Percentiles rank a stretch among this genome's conserved stretches.
These are phyloP conservation scores for Didymella exigua DNA, from an alignment of 2,329 filamentous ascomycete species.

Conservation along the genomic window DNA sequence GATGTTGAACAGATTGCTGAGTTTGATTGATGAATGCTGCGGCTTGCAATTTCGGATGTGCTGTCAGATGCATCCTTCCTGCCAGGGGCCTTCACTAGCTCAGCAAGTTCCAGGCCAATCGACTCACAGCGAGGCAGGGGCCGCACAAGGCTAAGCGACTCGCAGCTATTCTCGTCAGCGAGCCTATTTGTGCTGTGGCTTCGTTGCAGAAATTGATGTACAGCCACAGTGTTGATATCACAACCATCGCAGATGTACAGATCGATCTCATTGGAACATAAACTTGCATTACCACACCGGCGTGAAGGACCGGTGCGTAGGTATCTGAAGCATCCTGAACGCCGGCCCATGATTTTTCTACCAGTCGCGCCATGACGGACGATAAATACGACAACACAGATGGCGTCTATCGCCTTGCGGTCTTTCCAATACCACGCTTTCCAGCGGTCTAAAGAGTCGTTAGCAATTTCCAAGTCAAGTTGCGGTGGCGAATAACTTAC, in stretches of 20 bases:
- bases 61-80: conserved; percentile 6
- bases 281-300: conserved; percentile 30
- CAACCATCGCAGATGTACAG: not conserved
- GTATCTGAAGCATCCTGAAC: conserved; percentile 43
- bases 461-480: conserved; percentile 16
- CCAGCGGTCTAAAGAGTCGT: conserved; percentile 69
- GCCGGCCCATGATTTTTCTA: conserved; percentile 37
- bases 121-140: not conserved
- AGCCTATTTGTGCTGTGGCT: not conserved
- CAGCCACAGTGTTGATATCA: not conserved
- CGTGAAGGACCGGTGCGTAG: conserved; percentile 26
- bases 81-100: not conserved
- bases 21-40: not conserved
- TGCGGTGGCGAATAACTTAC: conserved; percentile 61
- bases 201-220: not conserved
- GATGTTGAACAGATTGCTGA: not conserved
- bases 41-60: conserved; percentile 9
- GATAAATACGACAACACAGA: conserved; percentile 18
- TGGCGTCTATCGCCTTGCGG: conserved; percentile 58
- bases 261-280: conserved; percentile 13
- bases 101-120: conserved; percentile 5
- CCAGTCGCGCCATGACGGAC: conserved; percentile 16
- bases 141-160: conserved; percentile 6
- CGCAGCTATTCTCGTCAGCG: conserved; percentile 3
- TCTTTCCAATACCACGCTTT: conserved; percentile 94